phyloP scores from a whole-genome alignment of 2,329 filamentous ascomycete genomes.

The Apiospora saccharicola region DNA sequence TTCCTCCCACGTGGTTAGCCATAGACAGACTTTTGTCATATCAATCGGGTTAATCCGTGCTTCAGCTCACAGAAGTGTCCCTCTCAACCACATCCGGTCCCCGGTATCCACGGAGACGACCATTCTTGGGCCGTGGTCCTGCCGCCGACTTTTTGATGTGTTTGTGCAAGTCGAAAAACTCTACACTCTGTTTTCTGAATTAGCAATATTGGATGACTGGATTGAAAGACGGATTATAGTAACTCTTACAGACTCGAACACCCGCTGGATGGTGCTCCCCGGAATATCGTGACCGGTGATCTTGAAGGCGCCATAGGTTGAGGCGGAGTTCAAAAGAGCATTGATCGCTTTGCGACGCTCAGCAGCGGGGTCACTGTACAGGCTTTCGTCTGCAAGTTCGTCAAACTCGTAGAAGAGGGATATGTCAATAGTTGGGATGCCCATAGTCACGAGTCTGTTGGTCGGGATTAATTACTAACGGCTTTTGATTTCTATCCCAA shows the following conservation, averaged over 20 bases:
- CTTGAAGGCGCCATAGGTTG: not conserved
- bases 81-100: not conserved
- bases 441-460: not conserved
- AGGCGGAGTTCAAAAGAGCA: not conserved
- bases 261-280: not conserved
- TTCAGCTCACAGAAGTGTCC: not conserved
- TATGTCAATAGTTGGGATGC: not conserved
- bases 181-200: not conserved
- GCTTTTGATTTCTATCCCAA: not conserved
- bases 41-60: not conserved
- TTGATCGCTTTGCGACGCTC: not conserved
- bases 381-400: not conserved
- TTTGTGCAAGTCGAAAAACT: not conserved
- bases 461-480: not conserved
- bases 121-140: not conserved
- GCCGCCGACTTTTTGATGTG: conserved; percentile 12
- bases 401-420: conserved; percentile 4
- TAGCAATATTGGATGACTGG: not conserved
- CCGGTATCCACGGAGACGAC: not conserved
- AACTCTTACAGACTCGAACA: not conserved
- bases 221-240: not conserved
- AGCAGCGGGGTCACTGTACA: not conserved
- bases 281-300: not conserved
- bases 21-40: not conserved
- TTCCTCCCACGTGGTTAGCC: not conserved